Base-by-base conservation (phyloP, 2,329 filamentous ascomycete species). In the Penicillium sp. region DNA sequence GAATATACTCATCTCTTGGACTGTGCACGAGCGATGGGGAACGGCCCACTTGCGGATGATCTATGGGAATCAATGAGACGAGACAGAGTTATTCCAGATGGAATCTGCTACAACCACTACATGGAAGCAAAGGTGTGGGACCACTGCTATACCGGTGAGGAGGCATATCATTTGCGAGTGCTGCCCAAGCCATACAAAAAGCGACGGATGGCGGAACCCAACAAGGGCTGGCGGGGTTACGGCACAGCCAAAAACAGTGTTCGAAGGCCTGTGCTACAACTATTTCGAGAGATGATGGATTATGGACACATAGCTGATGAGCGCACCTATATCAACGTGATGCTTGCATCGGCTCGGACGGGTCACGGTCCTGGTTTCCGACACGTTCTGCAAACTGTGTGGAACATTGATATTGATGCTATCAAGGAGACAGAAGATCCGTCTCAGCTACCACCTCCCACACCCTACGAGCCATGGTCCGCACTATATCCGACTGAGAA, bases 401-500 rank as follows among this genome's bases (percentile, higher is more conserved):
- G 84, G 84, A 77, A 79, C 33, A 75, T 87, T 43, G 77, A 84
- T 58, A 72, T 81, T 3, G 72, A 79, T 48, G 66, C 66, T 3
- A 64, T 84, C 24, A 62, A 75, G 53, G 57, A 60, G 3, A 68
- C 66, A 22, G 61, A 70, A 10, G 74, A 76, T 44, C 65, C 68
- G 45, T 66, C 65, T n/a, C 59, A 61, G 5, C 58, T 74, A 19
- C 66, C 71, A 13, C 68, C 69, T 1, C 70, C 77, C n/a, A 76
- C 68, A 29, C 64, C 68, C 1, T 80, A 84, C 44, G 68, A 76
- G 1, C 65, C 63, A 0, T 76, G 79, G 27, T 87, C 84, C 1
- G 81, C 84, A 8, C 71, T 88, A 31, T 76, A 79, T 50, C 90
- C 90, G 2, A 85, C 83, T 0, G 60, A 70, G 8, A 75, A 77